These are phyloP conservation scores for Scortechinia acanthostroma DNA, from an alignment of 2,329 filamentous ascomycete genomes.

Conservation along the genomic window DNA sequence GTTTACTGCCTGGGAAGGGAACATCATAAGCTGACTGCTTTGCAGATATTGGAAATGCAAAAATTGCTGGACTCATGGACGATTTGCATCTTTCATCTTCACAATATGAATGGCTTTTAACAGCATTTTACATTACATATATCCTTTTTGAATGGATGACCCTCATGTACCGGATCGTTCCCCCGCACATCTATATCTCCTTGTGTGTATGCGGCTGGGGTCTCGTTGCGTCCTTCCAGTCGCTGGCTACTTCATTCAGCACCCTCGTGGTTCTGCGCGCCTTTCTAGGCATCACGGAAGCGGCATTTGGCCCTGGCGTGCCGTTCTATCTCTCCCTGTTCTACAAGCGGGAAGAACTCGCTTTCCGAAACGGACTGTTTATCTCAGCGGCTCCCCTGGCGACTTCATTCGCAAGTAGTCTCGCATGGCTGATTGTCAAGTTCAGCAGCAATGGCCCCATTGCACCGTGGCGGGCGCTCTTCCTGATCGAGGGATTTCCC, in stretches of 20 bases:
- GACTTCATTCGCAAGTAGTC: constrained; percentile 46
- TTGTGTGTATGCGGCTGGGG: constrained; percentile 46
- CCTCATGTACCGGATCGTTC: constrained; percentile 18
- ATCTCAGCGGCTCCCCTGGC: constrained; percentile 44
- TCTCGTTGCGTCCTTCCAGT: constrained; percentile 41
- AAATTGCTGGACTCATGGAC: constrained; percentile 40
- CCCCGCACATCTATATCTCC: constrained; percentile 47
- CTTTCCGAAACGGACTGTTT: constrained; percentile 47
- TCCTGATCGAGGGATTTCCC: constrained; percentile 79
- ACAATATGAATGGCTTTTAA: constrained; percentile 48
- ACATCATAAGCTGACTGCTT: neutral
- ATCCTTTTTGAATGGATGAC: constrained; percentile 33
- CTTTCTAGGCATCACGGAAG: constrained; percentile 45
- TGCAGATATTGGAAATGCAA: constrained; percentile 39
- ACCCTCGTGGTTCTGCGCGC: constrained; percentile 36
- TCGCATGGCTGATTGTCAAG: constrained; percentile 57
- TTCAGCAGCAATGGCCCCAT: constrained; percentile 58
- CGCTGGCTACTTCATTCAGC: constrained; percentile 38
- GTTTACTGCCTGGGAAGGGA: too few species aligned
- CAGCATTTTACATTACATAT: constrained; percentile 50
- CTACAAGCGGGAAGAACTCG: constrained; percentile 45
- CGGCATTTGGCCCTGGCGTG: constrained; percentile 48
- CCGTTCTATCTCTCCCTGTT: constrained; percentile 47
- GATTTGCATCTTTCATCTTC: constrained; percentile 38
- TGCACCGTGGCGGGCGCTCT: constrained; percentile 78